Base-by-base conservation (phyloP, 768 basidiomycete genomes). In the Kwoniella newhampshirensis region DNA sequence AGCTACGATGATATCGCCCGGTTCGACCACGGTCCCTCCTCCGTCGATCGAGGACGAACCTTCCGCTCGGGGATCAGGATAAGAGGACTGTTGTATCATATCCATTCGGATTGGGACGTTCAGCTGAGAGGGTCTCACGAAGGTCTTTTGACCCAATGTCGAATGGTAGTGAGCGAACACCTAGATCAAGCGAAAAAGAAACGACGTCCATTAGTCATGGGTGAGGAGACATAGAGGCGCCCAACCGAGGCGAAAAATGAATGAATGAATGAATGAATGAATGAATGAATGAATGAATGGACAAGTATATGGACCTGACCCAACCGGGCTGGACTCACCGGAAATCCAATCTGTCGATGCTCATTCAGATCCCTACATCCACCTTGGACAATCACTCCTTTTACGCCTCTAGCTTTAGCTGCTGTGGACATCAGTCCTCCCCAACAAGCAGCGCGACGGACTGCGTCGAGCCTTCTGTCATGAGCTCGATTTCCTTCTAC, bases 381-480 rank as follows among this genome's bases (percentile, higher is more conserved):
- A 0, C 77, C 76, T 18, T 66, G 66, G 8, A 94, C 86, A 39
- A 94, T 79, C 43, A 87, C 89, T 11, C 89, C 91, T 21, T 79
- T 78, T 12, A 85, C 85, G 18, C 82, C 82, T 54, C 86, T 84
- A 12, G 83, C 82, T 68, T 84, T 82, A 1, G 91, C 91, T 20
- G 89, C 89, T 0, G 88, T 87, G 11, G 89, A 85, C 90, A 91
- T 90, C 20, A 77, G 83, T 18, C 91, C 91, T 21, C 91, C 91
- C 91, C 91, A 94, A 5, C 91, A 88, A 3, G 90, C 89, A 65
- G 85, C 55, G 20, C 55, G 25, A 26, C 21, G n/a, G 17, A 55
- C 54, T 55, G 30, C 36, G n/a, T 32, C 32, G 32, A 6, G 17
- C 40, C 40, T 7, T 41, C 7, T 8, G 40, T 6, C 40, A 5